A percentile compares a stretch with the other conserved stretches of the same genome.
phyloP scores from a whole-genome alignment of 257 asterid species.

The Solanum piurae region DNA sequence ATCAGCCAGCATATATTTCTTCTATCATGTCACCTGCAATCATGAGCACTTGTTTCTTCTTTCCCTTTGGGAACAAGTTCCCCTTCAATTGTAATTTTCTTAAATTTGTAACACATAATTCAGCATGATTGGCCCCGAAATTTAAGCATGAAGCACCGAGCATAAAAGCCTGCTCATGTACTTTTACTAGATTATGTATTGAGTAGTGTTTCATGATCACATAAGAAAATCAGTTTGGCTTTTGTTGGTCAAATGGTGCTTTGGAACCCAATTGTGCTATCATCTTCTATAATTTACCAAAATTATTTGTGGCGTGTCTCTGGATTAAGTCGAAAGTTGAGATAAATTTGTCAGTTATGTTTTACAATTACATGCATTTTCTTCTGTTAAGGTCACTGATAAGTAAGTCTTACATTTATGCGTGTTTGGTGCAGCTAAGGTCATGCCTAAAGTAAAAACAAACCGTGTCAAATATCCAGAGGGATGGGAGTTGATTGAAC shows the following conservation, averaged over 20 bases:
- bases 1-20: not conserved
- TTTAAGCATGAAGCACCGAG: not conserved
- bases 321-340: not conserved
- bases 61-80: not conserved
- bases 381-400: constrained; percentile 43
- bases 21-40: not conserved
- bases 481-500: constrained; percentile 95
- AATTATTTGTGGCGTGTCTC: not conserved
- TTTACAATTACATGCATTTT: not conserved
- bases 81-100: not conserved
- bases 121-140: not conserved
- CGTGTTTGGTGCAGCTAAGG: constrained; percentile 14
- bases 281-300: not conserved
- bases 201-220: not conserved
- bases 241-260: not conserved
- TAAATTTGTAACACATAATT: not conserved
- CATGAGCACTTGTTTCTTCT: not conserved
- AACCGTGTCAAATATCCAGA: constrained; percentile 69
- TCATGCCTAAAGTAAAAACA: constrained; percentile 93
- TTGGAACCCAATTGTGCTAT: not conserved
- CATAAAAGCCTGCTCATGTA: not conserved
- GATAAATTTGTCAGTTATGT: not conserved
- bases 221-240: not conserved
- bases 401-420: constrained; percentile 7
- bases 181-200: not conserved